Conservation (phyloP, 495 filamentous ascomycete genomes). For the Neurospora tetrasperma region DNA sequence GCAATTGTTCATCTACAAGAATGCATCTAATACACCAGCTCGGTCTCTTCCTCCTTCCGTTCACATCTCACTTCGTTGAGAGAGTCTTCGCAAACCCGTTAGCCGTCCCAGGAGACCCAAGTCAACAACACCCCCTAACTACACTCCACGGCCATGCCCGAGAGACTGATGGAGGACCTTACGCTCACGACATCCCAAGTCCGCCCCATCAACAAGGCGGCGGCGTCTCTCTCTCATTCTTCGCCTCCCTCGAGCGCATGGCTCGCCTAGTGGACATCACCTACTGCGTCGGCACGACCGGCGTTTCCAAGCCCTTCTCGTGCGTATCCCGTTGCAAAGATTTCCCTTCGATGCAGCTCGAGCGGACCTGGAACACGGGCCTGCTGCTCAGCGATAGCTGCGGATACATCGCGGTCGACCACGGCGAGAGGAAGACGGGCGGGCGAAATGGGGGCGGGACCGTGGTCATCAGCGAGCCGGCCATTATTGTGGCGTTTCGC, state of each 20-base stretch:
- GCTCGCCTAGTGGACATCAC: conserved; percentile 85
- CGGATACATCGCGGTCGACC: conserved; percentile 84
- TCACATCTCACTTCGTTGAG: not conserved
- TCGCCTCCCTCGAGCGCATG: conserved; percentile 72
- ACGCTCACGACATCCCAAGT: not conserved
- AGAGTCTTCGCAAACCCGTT: not conserved
- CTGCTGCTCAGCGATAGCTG: conserved; percentile 80
- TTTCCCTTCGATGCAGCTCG: conserved; percentile 67
- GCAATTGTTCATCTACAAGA: not conserved
- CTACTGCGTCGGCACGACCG: conserved; percentile 82
- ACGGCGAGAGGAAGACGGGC: conserved; percentile 27
- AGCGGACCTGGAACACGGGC: conserved; percentile 85
- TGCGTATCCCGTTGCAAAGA: conserved; percentile 77
- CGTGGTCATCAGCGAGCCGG: conserved; percentile 16
- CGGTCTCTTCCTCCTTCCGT: not conserved
- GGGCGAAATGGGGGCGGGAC: conserved; percentile 23
- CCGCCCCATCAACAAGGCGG: not conserved
- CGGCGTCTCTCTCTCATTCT: conserved; percentile 55
- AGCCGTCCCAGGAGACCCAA: not conserved
- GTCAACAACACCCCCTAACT: not conserved
- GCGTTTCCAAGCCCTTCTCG: conserved; percentile 69
- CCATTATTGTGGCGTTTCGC: conserved; percentile 83
- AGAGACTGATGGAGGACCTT: not conserved
- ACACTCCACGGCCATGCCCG: not conserved
- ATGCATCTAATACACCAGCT: not conserved